phyloP scores from a whole-genome alignment of 2,329 filamentous ascomycete species.

The Trichoderma atrobrunneum region DNA sequence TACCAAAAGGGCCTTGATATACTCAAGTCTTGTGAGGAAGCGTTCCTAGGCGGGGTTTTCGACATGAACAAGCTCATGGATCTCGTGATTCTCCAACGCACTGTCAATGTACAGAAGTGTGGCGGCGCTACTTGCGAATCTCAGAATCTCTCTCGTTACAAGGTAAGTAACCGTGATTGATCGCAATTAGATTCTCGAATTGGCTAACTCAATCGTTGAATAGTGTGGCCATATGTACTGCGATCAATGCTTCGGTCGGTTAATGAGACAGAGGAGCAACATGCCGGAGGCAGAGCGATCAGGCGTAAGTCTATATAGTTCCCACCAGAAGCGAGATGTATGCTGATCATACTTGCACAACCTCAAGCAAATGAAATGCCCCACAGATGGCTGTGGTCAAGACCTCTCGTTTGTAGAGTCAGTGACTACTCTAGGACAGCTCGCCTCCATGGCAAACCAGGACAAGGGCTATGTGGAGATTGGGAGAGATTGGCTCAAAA shows the following conservation, averaged over 20 bases:
- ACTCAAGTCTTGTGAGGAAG: neutral
- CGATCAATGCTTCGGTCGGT: slow-evolving; percentile 21
- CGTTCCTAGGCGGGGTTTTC: slow-evolving; percentile 23
- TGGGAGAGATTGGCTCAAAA: slow-evolving; percentile 26
- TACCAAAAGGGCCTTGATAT: slow-evolving; percentile 21
- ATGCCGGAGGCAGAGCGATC: neutral
- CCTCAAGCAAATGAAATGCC: neutral
- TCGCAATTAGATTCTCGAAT: rapidly evolving
- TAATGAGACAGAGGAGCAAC: neutral
- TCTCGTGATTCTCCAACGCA: slow-evolving; percentile 20
- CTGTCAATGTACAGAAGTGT: neutral
- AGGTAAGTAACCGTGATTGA: neutral
- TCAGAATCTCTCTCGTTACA: slow-evolving; percentile 5
- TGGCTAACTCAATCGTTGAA: slow-evolving; percentile 8
- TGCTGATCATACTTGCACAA: neutral
- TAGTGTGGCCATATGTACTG: slow-evolving; percentile 39
- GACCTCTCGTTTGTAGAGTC: neutral
- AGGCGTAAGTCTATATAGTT: neutral
- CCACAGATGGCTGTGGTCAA: rapidly evolving
- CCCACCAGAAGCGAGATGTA: neutral
- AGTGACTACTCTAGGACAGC: slow-evolving; percentile 1
- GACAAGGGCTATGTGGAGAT: slow-evolving; percentile 17
- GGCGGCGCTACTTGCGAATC: neutral
- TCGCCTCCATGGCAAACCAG: neutral
- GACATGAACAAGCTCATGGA: slow-evolving; percentile 24